Evolutionary conservation across 495 filamentous ascomycete genomes (phyloP), one percentile per base, ranked within the genome.

Genomic region (Xylaria cubensis): DNA sequence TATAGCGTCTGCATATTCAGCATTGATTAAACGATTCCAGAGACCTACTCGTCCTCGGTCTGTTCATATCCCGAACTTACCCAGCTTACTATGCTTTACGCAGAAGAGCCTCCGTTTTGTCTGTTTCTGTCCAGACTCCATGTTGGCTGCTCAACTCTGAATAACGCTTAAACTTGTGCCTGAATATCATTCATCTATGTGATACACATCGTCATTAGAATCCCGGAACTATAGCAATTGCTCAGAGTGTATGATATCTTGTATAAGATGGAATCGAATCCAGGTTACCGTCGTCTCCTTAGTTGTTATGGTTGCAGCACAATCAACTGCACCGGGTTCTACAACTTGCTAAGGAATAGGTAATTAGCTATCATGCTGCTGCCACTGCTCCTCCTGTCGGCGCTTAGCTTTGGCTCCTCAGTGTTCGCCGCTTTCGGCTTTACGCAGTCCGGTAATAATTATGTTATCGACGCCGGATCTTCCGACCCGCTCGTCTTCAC

Each of bases 401-500:
- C 75, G n/a, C 76, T 78, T 29, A 42, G 77, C 26, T 83, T 83
- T 64, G 74, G 74, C 56, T 78, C 81, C n/a, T 79, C 78, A 26
- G 78, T 73, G 50, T 62, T 80, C 61, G 79, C 75, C 34, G 82
- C 81, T 2, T 84, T 84, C 71, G 82, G 82, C 44, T 84, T 83
- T 74, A 81, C 78, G 24, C 72, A 81, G 44, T 84, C 82, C 19
- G 81, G 82, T 32, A 77, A 75, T 48, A 82, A 82, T 48, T 90
- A 86, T 77, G 79, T 86, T 24, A 80, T 90, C 61, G 85, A 89
- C 70, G 85, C 88, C 53, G 87, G 84, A 17, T 88, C 87, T 0
- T 69, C 82, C 10, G 89, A 90, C 67, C 53, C 86, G 0, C 76
- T 91, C 29, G 79, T 86, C 39, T 88, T 91, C 72, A 88, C 88